Percentiles rank a stretch among this genome's conserved stretches.
Conservation (phyloP, 2,329 filamentous ascomycete species). For the Colletotrichum eremochloae region DNA sequence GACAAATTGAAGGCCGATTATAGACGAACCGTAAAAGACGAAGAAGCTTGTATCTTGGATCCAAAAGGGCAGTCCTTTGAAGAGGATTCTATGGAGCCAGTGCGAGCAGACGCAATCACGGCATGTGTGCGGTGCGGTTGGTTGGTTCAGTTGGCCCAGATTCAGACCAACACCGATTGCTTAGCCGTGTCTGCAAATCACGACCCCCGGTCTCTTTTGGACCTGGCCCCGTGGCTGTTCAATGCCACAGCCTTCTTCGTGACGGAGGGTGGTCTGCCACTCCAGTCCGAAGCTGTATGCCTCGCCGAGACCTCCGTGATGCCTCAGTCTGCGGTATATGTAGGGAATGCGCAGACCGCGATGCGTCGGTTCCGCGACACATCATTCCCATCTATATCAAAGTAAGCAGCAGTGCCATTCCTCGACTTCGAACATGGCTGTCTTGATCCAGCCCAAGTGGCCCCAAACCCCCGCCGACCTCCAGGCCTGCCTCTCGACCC, state of each 20-base stretch:
- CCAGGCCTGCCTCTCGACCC: conserved; percentile 6
- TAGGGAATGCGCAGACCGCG: neutral
- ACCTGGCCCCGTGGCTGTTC: neutral
- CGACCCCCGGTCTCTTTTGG: neutral
- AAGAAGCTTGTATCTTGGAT: neutral
- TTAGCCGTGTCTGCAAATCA: neutral
- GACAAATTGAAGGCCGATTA: neutral
- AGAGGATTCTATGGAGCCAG: neutral
- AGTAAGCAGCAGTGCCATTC: neutral
- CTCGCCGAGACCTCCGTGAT: conserved; percentile 27
- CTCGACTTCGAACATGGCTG: neutral
- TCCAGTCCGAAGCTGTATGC: neutral
- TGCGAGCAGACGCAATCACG: neutral
- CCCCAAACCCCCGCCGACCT: conserved; percentile 13
- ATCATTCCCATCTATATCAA: neutral
- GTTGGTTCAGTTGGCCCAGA: neutral
- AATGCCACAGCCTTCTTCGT: neutral
- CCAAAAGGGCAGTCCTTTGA: neutral
- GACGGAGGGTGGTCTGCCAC: conserved; percentile 6
- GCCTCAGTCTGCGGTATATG: neutral
- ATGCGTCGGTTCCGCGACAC: neutral
- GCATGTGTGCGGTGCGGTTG: neutral
- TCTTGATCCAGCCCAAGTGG: conserved; percentile 5
- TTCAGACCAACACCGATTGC: neutral
- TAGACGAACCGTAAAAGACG: neutral